Base-by-base conservation (phyloP, 805 yeast species). In the Candida anglica region DNA sequence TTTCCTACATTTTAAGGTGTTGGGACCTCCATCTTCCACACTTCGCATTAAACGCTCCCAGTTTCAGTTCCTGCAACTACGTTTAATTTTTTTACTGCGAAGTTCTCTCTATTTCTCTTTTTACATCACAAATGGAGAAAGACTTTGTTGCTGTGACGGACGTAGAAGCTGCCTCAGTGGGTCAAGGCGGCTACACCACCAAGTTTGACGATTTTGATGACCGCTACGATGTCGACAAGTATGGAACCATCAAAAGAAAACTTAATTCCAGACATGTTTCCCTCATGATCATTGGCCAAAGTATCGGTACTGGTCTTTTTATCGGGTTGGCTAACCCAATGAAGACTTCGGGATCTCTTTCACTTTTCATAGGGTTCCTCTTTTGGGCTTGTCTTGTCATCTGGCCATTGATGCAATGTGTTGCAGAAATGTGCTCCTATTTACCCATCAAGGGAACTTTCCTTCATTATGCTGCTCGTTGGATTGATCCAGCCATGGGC, bases 381-480 rank as follows among this genome's bases (percentile, higher is more conserved):
- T 33, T 49, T 15, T 61, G 50, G 51, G 57, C 65, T 6, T 38
- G 44, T 33, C n/a, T n/a, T n/a, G 52, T 51, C 36, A 50, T 58
- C 27, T 59, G 61, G 58, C 60, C 63, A 1, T 51, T 58, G 44
- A 61, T 56, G 65, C 55, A 53, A 47, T 51, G 54, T 7, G 60
- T 57, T 17, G 67, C 61, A 6, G 66, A 60, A 40, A 60, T 61
- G 66, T 56, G 65, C 37, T 47, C 62, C 3, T 61, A 42, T 28
- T 45, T 60, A 27, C 68, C 68, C 3, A 56, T 59, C 27, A 56
- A 55, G 32, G 66, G 66, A n/a, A 40, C 60, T 6, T 57, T 58
- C 25, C 47, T 58, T 33, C 63, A 58, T 33, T 60, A 39, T 40
- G 45, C 58, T n/a, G 60, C 64, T 11, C 44, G 66, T 29, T 58